Evolutionary conservation across 2,329 filamentous ascomycete species (phyloP), one percentile per base, ranked within the genome.

Genomic region (Fusarium denticulatum): DNA sequence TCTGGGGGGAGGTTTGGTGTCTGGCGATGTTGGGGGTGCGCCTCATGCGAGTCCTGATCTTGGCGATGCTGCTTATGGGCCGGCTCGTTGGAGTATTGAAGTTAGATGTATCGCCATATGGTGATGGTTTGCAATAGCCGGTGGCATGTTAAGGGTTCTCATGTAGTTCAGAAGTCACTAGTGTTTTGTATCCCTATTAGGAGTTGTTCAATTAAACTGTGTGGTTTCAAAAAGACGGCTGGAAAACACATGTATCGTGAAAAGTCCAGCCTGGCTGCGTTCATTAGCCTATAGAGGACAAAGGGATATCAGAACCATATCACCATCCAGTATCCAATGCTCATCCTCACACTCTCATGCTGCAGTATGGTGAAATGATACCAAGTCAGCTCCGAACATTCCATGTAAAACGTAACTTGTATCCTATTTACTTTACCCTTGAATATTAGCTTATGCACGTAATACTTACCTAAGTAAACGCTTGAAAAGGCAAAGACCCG

Each of bases 201-300:
- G 26, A 28, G 20, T 6, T 15, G 9, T 9, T 47, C 13, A 47
- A 22, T 4, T 6, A 15, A 28, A 9, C 20, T 22, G 6, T 12
- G 13, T 28, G 43, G 5, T 22, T 28, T 47, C 4, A 0, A 22
- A 47, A 22, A 26, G 20, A 47, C 20, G 13, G 6, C 13, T 28
- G 9, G 45, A 7, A 28, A 11, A 11, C 45, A 22, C 43, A 22
- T 22, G 9, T 22, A 15, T 22, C 42, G 5, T 20, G 3, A 4
- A 20, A 16, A 45, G 0, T 8, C 10, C 24, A 45, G 15, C 7
- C 24, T 20, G 20, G 4, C 1, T 28, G 11, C 16, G 16, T 28
- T 45, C 13, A 18, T 45, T 13, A 20, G 5, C 5, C 26, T 16
- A 4, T 15, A 47, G 18, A 47, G 11, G 3, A 2, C 9, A 22